phyloP scores from a whole-genome alignment of 2,329 filamentous ascomycete species.

The Calycina herbarum region DNA sequence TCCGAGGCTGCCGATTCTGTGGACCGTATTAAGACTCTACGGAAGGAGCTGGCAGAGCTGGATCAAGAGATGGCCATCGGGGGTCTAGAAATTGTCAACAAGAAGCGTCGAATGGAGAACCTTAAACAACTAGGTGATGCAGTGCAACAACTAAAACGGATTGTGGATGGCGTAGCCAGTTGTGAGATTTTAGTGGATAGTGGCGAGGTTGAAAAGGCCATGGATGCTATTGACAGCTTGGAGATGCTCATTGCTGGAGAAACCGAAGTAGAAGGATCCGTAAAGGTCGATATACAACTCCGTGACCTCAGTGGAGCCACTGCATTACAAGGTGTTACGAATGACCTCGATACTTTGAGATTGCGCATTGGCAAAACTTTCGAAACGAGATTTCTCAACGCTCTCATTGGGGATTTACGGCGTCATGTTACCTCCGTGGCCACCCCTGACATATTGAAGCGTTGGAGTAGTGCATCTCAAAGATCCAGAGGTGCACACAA shows the following conservation, averaged over 20 bases:
- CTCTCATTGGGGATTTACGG: slow-evolving; percentile 76
- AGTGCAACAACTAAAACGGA: slow-evolving; percentile 76
- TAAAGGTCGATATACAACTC: slow-evolving; percentile 36
- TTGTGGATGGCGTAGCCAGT: slow-evolving; percentile 71
- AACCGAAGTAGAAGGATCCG: slow-evolving; percentile 31
- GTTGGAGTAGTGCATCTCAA: slow-evolving; percentile 79
- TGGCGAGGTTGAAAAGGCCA: slow-evolving; percentile 79
- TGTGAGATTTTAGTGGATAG: slow-evolving; percentile 82
- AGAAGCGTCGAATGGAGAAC: slow-evolving; percentile 81
- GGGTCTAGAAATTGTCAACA: slow-evolving; percentile 81
- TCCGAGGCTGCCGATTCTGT: slow-evolving; percentile 92
- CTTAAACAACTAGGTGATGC: slow-evolving; percentile 78
- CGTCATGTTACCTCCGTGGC: slow-evolving; percentile 77
- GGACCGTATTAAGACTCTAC: slow-evolving; percentile 75
- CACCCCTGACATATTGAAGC: slow-evolving; percentile 70
- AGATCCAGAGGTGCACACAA: slow-evolving; percentile 67
- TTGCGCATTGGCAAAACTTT: slow-evolving; percentile 84
- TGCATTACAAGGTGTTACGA: slow-evolving; percentile 76
- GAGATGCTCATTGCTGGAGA: slow-evolving; percentile 81
- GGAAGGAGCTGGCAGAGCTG: slow-evolving; percentile 75
- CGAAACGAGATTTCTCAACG: slow-evolving; percentile 75
- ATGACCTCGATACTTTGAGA: slow-evolving; percentile 74
- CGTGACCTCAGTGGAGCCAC: slow-evolving; percentile 75
- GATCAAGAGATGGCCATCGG: slow-evolving; percentile 85
- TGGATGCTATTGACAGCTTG: slow-evolving; percentile 73